These are phyloP conservation scores for Trichothecium sympodiale DNA, from an alignment of 2,329 filamentous ascomycete species.

Conservation along the genomic window DNA sequence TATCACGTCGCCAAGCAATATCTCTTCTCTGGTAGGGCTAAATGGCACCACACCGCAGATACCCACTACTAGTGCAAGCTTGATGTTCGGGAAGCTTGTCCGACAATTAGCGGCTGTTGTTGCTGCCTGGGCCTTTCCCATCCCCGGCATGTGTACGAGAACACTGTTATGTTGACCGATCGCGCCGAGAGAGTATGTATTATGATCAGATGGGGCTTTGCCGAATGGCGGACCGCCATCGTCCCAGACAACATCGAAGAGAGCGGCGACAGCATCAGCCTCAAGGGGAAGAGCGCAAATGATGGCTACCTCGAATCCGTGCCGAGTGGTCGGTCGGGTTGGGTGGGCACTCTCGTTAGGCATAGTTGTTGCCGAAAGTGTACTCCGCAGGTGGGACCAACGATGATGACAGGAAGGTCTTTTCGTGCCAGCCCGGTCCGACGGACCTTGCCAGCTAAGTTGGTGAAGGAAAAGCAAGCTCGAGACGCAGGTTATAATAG, in stretches of 20 bases:
- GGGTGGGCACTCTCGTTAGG: too few species aligned
- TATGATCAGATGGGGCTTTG: conserved; percentile 13
- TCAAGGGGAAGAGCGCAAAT: conserved; percentile 6
- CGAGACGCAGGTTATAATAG: too few species aligned
- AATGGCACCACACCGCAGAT: conserved; percentile 12
- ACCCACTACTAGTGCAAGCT: conserved; percentile 11
- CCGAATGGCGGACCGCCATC: conserved; percentile 7
- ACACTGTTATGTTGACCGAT: conserved; percentile 18
- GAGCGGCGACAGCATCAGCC: conserved; percentile 1
- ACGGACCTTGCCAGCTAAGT: too few species aligned
- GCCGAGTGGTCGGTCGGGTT: not conserved
- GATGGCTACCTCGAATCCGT: conserved; percentile 5
- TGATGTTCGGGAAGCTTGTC: conserved; percentile 9
- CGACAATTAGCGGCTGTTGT: conserved; percentile 6
- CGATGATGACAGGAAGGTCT: too few species aligned
- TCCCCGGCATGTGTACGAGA: conserved; percentile 15
- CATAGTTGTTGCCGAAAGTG: too few species aligned
- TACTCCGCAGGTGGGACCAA: too few species aligned
- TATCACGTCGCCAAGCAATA: conserved; percentile 17
- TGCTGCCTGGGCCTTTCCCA: conserved; percentile 15
- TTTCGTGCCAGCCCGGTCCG: too few species aligned
- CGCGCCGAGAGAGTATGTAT: conserved; percentile 14
- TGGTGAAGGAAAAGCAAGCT: too few species aligned
- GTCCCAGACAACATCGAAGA: conserved; percentile 5
- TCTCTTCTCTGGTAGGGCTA: conserved; percentile 5